Conservation (phyloP, 2,329 filamentous ascomycete species). For the Gliomastix tumulicola region DNA sequence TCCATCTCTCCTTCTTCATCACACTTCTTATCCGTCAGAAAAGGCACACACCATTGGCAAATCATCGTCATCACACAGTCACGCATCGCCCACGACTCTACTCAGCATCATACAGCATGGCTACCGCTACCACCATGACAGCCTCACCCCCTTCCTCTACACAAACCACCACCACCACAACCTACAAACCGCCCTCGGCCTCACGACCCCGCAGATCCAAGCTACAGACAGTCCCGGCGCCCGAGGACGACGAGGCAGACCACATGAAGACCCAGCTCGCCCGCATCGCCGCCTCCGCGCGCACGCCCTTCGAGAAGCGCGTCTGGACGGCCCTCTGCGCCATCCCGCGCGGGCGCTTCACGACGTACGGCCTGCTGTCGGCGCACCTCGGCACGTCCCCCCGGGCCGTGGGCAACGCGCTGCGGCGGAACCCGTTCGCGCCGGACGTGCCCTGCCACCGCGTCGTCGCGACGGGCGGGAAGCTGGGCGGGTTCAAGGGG, state of each 20-base stretch:
- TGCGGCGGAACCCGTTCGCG: conserved; percentile 75
- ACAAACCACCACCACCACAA: neutral
- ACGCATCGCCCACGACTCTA: no score
- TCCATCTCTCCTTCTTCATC: no score
- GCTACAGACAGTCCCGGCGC: no score
- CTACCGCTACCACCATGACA: neutral
- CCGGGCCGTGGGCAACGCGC: conserved; percentile 69
- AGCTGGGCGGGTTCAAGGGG: conserved; percentile 66
- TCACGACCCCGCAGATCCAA: neutral
- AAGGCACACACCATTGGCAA: no score
- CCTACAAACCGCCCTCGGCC: neutral
- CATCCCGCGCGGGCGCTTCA: conserved; percentile 68
- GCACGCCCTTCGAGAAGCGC: conserved; percentile 50
- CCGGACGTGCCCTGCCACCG: conserved; percentile 77
- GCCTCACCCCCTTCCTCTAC: neutral
- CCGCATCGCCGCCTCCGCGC: conserved; percentile 34
- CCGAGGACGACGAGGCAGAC: neutral
- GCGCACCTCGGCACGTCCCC: conserved; percentile 63
- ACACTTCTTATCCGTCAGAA: no score
- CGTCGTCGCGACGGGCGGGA: conserved; percentile 66
- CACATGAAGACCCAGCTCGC: conserved; percentile 32
- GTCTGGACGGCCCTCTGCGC: conserved; percentile 70
- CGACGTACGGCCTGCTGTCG: conserved; percentile 71
- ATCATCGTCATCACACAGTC: no score
- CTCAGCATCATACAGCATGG: no score